phyloP scores from a whole-genome alignment of 1,284 basidiomycete genomes.

The Rhodotorula mucilaginosa region DNA sequence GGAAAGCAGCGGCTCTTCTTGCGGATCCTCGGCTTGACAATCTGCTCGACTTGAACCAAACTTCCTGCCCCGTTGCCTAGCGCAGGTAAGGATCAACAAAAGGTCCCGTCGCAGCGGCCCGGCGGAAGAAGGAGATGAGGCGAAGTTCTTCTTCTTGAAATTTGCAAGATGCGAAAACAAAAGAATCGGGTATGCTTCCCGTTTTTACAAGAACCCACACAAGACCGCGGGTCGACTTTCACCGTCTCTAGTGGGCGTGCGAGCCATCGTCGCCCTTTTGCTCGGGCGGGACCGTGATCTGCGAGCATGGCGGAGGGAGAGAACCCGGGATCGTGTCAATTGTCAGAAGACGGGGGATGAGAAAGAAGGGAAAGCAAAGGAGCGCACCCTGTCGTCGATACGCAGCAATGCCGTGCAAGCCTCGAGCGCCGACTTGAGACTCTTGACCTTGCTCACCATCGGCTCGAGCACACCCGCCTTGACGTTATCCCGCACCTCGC shows the following conservation, averaged over 20 bases:
- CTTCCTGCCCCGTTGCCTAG: no score
- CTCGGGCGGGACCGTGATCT: conserved; percentile 41
- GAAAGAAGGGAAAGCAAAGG: neutral
- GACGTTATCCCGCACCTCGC: conserved; percentile 92
- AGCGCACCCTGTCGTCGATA: conserved; percentile 65
- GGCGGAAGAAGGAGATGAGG: no score
- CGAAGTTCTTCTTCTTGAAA: no score
- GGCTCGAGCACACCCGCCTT: conserved; percentile 92
- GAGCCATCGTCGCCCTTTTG: conserved; percentile 36
- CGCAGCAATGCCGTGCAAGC: conserved; percentile 91
- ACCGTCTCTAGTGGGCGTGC: conserved; percentile 31
- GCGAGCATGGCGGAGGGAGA: neutral
- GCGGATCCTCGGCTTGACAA: no score
- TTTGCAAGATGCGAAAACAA: no score
- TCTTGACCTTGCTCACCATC: conserved; percentile 91
- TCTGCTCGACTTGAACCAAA: no score
- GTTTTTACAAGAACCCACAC: neutral
- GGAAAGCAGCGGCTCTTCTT: no score
- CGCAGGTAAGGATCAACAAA: no score
- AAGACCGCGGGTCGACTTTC: no score
- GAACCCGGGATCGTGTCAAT: neutral
- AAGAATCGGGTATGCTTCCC: no score
- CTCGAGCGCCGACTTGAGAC: conserved; percentile 93
- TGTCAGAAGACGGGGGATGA: no score
- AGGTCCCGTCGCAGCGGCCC: no score